phyloP scores from a whole-genome alignment of 495 filamentous ascomycete genomes.

The Aspergillus taichungensis region DNA sequence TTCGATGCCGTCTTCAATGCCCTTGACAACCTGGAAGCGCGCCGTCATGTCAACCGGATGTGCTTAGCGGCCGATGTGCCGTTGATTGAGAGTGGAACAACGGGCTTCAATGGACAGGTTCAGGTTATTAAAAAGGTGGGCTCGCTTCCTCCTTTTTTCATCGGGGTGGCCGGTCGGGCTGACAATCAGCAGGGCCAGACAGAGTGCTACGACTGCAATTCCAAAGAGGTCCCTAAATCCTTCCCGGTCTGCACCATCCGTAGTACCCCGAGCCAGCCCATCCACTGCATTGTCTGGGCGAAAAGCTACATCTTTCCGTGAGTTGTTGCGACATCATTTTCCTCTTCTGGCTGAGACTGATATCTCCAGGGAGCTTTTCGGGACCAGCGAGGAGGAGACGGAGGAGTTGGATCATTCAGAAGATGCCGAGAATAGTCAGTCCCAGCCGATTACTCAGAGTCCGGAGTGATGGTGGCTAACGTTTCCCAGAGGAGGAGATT shows the following conservation, averaged over 20 bases:
- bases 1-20: slow-evolving; percentile 94
- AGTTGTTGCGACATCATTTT: slow-evolving; percentile 1
- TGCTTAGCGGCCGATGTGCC: slow-evolving; percentile 86
- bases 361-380: slow-evolving; percentile 66
- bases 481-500: slow-evolving; percentile 61
- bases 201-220: slow-evolving; percentile 92
- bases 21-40: slow-evolving; percentile 88
- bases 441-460: background rate
- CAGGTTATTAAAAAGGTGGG: slow-evolving; percentile 83
- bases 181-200: slow-evolving; percentile 56
- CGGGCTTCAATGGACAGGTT: slow-evolving; percentile 96
- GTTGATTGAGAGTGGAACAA: slow-evolving; percentile 93
- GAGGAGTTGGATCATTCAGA: slow-evolving; percentile 64
- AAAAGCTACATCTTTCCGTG: slow-evolving; percentile 91
- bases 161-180: slow-evolving; percentile 2
- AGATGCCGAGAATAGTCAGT: slow-evolving; percentile 67
- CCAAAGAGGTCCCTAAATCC: slow-evolving; percentile 79
- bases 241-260: slow-evolving; percentile 96
- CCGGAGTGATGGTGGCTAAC: slow-evolving; percentile 14
- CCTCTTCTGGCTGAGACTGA: slow-evolving; percentile 6
- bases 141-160: background rate
- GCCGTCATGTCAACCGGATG: slow-evolving; percentile 96
- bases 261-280: slow-evolving; percentile 87
- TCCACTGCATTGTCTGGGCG: slow-evolving; percentile 99
- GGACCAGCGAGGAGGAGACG: slow-evolving; percentile 73